A percentile compares a stretch with the other conserved stretches of the same genome.
Evolutionary conservation across 2,329 filamentous ascomycete species (phyloP).

Genomic region (Aspergillus neoniger): DNA sequence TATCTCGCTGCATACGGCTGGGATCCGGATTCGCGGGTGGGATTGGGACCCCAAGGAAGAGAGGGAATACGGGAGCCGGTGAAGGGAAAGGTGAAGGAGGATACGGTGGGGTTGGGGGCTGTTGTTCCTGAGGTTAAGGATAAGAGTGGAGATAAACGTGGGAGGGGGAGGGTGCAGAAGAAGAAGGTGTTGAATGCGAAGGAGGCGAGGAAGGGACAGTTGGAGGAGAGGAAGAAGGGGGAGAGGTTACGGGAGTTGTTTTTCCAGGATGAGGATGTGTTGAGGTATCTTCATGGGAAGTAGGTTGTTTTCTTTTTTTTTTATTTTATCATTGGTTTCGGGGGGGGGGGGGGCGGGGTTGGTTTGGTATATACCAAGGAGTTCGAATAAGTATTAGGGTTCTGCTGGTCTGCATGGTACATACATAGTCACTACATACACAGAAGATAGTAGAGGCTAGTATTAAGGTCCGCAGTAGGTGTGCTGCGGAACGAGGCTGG

Average conservation of each 20-base stretch:
- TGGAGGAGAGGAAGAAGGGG: conserved; percentile 62
- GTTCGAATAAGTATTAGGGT: neutral
- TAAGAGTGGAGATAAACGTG: conserved; percentile 27
- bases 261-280: conserved; percentile 72
- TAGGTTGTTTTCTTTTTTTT: neutral
- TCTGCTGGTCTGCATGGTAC: neutral
- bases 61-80: conserved; percentile 76
- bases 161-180: conserved; percentile 32
- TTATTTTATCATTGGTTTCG: neutral
- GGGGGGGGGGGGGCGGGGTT: too few species aligned
- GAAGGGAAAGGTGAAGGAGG: conserved; percentile 69
- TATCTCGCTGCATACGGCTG: conserved; percentile 61
- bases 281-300: conserved; percentile 62
- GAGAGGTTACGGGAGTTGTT: conserved; percentile 70
- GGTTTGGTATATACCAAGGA: conserved; percentile 3
- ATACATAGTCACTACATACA: neutral
- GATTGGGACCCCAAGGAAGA: conserved; percentile 67
- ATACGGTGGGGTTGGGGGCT: conserved; percentile 72
- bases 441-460: conserved; percentile 9
- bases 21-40: conserved; percentile 63
- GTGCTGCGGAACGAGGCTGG: neutral
- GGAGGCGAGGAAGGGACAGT: conserved; percentile 63
- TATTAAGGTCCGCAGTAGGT: neutral
- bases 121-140: conserved; percentile 26
- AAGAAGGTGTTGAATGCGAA: conserved; percentile 66